Evolutionary conservation across 352 stramenopile genomes (phyloP), one percentile per base, ranked within the genome.

Genomic region (Aphanomyces stellatus): DNA sequence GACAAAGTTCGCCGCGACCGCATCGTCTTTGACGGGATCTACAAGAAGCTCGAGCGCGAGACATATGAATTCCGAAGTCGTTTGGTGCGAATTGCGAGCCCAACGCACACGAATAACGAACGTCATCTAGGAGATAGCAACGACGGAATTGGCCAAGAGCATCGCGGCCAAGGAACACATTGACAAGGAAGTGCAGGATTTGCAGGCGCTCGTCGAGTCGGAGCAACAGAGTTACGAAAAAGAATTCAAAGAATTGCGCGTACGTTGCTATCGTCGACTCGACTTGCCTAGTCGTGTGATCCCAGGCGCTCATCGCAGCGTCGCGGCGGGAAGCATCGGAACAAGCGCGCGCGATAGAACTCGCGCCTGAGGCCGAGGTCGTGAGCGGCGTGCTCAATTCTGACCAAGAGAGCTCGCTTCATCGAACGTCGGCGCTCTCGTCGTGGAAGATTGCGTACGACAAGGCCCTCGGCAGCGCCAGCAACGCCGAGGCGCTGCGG

Each of bases 41-140:
- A 93, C 76, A 91, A 90, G 70, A 91, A 93, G 42, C 74, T 93
- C 22, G 85, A 92, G 71, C 76, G 80, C 5, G 83, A 93, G 69
- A 75, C 77, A 43, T 81, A 72, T 49, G 81, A 83, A 15, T 85
- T 59, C 40, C 79, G 76, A 5, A 31, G 72, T 5, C 77, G 82
- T 7, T 46, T 67, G 13, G 60, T 67, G 51, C 27, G 25, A n/a
- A 25, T 19, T 24, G 5, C 53, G 31, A 34, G 31, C 4, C 4
- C 22, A 7, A 24, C 13, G 4, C 5, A 30, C 42, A 27, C 5
- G 8, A 7, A 19, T 10, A 5, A 30, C n/a, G 33, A 11, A 3
- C 8, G 17, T 27, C 4, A 2, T 11, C 0, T 76, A 88, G 49
- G 74, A 87, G n/a, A 73, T 78, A 35, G 75, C 70, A 4, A 67